Evolutionary conservation across 176 grass and related monocot genomes (phyloP).

Genomic region (Raddia distichophylla): DNA sequence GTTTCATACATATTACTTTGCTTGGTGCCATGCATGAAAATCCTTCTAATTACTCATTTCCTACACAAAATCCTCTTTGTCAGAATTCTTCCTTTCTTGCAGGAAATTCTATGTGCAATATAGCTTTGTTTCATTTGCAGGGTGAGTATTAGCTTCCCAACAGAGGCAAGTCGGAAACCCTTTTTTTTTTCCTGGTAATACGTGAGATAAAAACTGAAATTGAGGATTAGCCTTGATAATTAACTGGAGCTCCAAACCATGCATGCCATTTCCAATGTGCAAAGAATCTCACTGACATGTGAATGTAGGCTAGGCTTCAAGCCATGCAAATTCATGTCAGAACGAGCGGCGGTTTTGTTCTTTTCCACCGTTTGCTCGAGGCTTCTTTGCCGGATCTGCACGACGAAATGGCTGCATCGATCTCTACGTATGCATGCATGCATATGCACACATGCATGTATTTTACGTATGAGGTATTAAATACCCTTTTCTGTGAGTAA

Average conservation of each 20-base stretch:
- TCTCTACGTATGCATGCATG: background rate
- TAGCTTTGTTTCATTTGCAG: background rate
- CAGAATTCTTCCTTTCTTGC: background rate
- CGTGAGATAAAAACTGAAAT: background rate
- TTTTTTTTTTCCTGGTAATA: too few species aligned
- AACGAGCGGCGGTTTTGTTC: slow-evolving; percentile 11
- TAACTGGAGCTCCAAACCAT: slow-evolving; percentile 1
- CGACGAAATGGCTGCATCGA: background rate
- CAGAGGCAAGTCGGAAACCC: too few species aligned
- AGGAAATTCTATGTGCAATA: background rate
- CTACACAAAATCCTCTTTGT: background rate
- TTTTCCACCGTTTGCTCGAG: background rate
- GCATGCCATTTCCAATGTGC: slow-evolving; percentile 2
- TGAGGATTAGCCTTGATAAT: background rate
- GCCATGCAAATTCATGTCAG: slow-evolving; percentile 12
- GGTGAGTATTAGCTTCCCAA: background rate
- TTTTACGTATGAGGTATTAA: background rate
- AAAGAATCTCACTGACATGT: slow-evolving; percentile 47
- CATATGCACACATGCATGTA: background rate
- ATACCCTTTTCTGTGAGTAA: background rate
- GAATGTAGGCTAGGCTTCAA: slow-evolving; percentile 31
- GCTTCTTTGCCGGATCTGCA: background rate
- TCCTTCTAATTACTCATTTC: background rate
- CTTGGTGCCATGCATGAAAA: background rate
- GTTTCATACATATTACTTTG: background rate